Base-by-base conservation (phyloP, 345 rosid genomes). In the Lumnitzera racemosa region DNA sequence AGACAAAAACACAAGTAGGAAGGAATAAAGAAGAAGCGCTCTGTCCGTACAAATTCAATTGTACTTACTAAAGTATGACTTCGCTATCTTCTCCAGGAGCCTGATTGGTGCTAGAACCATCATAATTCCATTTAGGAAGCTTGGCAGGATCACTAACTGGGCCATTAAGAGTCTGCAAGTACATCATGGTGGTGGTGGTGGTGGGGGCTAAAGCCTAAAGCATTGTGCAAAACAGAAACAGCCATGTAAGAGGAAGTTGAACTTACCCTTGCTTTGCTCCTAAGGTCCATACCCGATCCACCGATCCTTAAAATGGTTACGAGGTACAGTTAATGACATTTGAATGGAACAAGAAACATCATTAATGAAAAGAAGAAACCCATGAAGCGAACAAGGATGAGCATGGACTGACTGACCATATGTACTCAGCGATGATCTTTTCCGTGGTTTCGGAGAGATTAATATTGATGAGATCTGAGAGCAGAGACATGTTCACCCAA, bases 21-120 rank as follows among this genome's bases (percentile, higher is more conserved):
- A 23, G 41, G 14, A 3, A 4, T 13, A 20, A 20, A 15, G 10
- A 12, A 23, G 47, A 15, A 48, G 13, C 2, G 53, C 11, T 59
- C 62, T 12, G 31, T 20, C 4, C 13, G 27, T 41, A 57, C 13
- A 2, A 11, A 17, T 16, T 8, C 48, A 27, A 49, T 31, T 13
- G 56, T 14, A 54, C 85, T 73, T 81, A 90, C 97, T 85, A 88
- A 59, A 90, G 55, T 68, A 82, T 86, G 48, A 91, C 98, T 88
- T 91, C 96, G 72, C 98, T 88, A 58, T 91, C 98, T 77, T 84
- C 68, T 16, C 98, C 98, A 64, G 95, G 88, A 56, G 96, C 98
- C 66, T 91, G 98, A 12, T 87, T 85, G 31, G 96, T 91, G 83
- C 98, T 88, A 51, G 96, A 88, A 31, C 96, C 98, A 55, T 86